Conservation (phyloP, 495 filamentous ascomycete species). For the Neurospora sp. region DNA sequence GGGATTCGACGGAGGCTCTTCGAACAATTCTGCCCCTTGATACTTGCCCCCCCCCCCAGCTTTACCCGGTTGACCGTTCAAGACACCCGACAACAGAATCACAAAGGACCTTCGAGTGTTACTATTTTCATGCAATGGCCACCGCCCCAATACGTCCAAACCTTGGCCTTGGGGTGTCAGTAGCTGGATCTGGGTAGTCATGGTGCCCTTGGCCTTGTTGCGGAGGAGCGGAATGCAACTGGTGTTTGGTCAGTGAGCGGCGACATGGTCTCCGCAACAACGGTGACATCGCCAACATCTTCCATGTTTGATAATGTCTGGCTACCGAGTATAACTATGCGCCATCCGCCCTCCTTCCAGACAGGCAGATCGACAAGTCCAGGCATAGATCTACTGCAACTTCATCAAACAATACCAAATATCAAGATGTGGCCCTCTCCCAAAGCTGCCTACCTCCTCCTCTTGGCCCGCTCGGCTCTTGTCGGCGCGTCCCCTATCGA, state of each 20-base stretch:
- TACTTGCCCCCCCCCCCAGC: not conserved
- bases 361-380: not conserved
- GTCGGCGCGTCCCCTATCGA: constrained; percentile 21
- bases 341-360: not conserved
- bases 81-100: not conserved
- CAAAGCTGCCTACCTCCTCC: constrained; percentile 18
- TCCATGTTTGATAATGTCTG: not conserved
- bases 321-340: not conserved
- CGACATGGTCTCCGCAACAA: not conserved
- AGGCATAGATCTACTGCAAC: not conserved
- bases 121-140: not conserved
- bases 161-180: not conserved
- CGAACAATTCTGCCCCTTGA: not conserved
- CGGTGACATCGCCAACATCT: not conserved
- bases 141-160: not conserved
- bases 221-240: constrained; percentile 21
- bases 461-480: constrained; percentile 18
- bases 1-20: not conserved
- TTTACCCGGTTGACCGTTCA: not conserved
- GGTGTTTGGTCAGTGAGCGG: not conserved
- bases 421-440: constrained; percentile 24
- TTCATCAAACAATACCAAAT: not conserved
- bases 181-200: not conserved
- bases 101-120: not conserved
- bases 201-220: not conserved